phyloP scores from a whole-genome alignment of 2,329 filamentous ascomycete species.

The Sporothrix pseudoabietina region DNA sequence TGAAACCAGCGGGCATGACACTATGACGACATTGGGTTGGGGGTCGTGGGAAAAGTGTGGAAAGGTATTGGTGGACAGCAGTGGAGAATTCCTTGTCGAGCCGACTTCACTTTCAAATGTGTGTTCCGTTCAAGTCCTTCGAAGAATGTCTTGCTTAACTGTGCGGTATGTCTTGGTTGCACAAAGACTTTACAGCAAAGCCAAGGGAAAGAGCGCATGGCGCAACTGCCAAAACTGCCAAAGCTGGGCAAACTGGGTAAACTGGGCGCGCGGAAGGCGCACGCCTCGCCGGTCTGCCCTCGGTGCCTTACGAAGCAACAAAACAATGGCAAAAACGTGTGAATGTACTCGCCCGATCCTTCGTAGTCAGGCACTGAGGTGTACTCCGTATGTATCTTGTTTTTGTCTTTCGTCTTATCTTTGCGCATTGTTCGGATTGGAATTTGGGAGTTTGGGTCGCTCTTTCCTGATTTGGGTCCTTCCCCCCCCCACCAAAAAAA shows the following conservation, averaged over 20 bases:
- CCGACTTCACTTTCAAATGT: too few relatives aligned
- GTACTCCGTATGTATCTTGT: background rate
- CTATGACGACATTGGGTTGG: constrained; percentile 25
- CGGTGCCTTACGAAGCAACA: background rate
- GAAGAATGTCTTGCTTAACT: background rate
- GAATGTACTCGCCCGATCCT: too few relatives aligned
- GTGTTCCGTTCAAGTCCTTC: background rate
- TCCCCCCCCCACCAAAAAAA: too few relatives aligned
- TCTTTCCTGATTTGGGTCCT: too few relatives aligned
- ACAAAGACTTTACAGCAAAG: background rate
- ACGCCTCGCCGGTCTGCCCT: background rate
- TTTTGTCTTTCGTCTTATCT: background rate
- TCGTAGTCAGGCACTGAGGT: background rate
- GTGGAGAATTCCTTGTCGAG: too few relatives aligned
- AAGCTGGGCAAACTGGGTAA: background rate
- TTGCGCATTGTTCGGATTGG: background rate
- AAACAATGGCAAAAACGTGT: background rate
- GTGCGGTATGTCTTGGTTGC: background rate
- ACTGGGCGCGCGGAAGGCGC: background rate
- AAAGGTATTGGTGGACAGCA: background rate
- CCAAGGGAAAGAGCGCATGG: background rate
- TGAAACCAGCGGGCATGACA: constrained; percentile 22
- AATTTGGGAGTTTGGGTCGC: too few relatives aligned
- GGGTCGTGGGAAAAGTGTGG: background rate
- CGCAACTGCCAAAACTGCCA: background rate